These are phyloP conservation scores for Camelina laxa DNA, from an alignment of 345 rosid species.

Conservation along the genomic window DNA sequence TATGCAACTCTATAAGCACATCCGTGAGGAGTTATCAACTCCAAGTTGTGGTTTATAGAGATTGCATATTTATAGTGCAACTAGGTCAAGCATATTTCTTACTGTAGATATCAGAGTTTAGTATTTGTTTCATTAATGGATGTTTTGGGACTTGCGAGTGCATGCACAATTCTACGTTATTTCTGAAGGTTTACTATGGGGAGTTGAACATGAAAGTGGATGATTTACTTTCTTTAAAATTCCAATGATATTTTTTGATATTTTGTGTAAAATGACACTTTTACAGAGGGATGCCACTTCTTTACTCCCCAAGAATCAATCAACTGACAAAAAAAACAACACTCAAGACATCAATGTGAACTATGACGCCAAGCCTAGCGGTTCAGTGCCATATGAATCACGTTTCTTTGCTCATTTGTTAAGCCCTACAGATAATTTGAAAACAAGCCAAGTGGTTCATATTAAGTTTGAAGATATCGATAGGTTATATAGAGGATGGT, in stretches of 20 bases:
- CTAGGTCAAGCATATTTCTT: background rate
- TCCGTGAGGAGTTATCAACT: too few species aligned
- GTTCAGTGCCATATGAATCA: slow-evolving; percentile 52
- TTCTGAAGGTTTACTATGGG: background rate
- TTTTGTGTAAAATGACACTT: slow-evolving; percentile 12
- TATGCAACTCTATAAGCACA: too few species aligned
- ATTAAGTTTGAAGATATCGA: slow-evolving; percentile 10
- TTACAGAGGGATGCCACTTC: slow-evolving; percentile 27
- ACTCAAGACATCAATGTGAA: slow-evolving; percentile 22
- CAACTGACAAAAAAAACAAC: slow-evolving; percentile 9
- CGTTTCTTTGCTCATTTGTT: slow-evolving; percentile 55
- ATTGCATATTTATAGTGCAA: background rate
- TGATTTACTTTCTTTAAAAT: background rate
- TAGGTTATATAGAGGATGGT: slow-evolving; percentile 17
- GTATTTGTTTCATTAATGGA: background rate
- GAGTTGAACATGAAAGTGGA: slow-evolving; percentile 7
- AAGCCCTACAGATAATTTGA: slow-evolving; percentile 55
- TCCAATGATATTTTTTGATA: background rate
- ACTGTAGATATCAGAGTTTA: background rate
- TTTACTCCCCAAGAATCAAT: slow-evolving; percentile 27
- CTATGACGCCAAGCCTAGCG: slow-evolving; percentile 28
- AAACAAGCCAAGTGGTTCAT: slow-evolving; percentile 31
- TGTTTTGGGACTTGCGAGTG: background rate
- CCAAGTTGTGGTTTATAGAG: too few species aligned
- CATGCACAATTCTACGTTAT: background rate